A percentile compares a stretch with the other conserved stretches of the same genome.
These are phyloP conservation scores for Colletotrichum tamarilloi DNA, from an alignment of 2,329 filamentous ascomycete species.

Conservation along the genomic window DNA sequence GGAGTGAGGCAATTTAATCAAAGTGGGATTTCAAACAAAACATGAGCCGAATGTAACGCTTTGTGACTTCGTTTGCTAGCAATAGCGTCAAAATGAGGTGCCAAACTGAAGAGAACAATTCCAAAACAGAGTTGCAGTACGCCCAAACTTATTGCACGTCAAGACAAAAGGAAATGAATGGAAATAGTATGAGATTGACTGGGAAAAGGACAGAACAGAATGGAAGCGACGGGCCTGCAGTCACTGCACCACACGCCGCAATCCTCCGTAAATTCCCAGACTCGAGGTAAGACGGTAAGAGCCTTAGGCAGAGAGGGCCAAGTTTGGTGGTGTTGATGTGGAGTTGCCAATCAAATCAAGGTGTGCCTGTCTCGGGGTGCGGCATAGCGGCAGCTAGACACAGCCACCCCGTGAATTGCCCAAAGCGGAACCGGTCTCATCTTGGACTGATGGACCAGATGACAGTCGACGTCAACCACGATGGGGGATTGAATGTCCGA, in stretches of 20 bases:
- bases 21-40: slow-evolving; percentile 24
- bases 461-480: neutral
- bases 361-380: slow-evolving; percentile 1
- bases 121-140: neutral
- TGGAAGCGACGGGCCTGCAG: neutral
- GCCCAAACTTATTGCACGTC: neutral
- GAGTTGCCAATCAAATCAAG: neutral
- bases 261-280: neutral
- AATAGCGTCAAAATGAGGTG: neutral
- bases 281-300: neutral
- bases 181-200: neutral
- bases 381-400: slow-evolving; percentile 5
- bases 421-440: slow-evolving; percentile 24
- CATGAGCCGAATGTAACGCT: slow-evolving; percentile 9
- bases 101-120: neutral
- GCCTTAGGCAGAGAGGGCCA: slow-evolving; percentile 8
- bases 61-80: slow-evolving; percentile 6
- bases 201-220: neutral
- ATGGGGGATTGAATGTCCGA: neutral
- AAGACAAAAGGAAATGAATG: neutral
- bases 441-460: slow-evolving; percentile 6
- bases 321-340: neutral
- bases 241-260: neutral
- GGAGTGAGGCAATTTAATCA: neutral
- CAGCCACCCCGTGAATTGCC: slow-evolving; percentile 22